Percentiles rank a stretch among this genome's conserved stretches.
These are phyloP conservation scores for Ettlia oleoabundans DNA, from an alignment of 139 green algal genomes.

Conservation along the genomic window DNA sequence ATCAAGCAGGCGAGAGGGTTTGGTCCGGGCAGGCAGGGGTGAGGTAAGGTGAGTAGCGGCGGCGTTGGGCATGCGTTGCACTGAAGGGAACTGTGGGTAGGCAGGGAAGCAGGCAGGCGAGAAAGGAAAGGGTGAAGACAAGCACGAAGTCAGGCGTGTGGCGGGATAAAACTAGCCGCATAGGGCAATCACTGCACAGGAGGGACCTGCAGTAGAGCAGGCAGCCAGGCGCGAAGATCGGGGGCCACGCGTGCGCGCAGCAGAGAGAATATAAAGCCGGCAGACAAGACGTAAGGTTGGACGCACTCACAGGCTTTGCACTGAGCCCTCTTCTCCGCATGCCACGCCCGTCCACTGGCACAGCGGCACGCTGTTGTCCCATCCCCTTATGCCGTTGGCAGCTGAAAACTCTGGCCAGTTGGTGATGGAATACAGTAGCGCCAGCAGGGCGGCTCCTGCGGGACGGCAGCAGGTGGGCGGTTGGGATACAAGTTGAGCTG, in stretches of 20 bases:
- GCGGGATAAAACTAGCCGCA: too few species aligned
- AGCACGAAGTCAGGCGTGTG: too few species aligned
- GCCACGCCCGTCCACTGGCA: slow-evolving; percentile 19
- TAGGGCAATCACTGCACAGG: not conserved
- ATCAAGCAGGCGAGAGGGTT: not conserved
- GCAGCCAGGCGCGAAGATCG: not conserved
- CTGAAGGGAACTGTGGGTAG: too few species aligned
- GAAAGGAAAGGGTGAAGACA: not conserved
- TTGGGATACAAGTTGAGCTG: too few species aligned
- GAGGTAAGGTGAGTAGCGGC: too few species aligned
- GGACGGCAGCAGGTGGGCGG: too few species aligned
- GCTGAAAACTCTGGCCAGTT: not conserved
- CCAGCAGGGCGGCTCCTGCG: not conserved
- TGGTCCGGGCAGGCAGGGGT: too few species aligned
- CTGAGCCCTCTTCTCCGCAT: not conserved
- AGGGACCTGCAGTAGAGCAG: not conserved
- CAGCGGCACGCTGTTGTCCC: not conserved
- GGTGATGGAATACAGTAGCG: not conserved
- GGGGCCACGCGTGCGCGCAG: not conserved
- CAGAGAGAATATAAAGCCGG: not conserved
- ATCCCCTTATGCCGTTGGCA: not conserved
- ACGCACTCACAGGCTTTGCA: slow-evolving; percentile 12
- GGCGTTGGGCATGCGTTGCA: too few species aligned
- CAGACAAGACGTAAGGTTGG: not conserved
- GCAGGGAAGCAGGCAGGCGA: too few species aligned